phyloP scores from a whole-genome alignment of 768 basidiomycete species.

The Lactifluus echinatus region DNA sequence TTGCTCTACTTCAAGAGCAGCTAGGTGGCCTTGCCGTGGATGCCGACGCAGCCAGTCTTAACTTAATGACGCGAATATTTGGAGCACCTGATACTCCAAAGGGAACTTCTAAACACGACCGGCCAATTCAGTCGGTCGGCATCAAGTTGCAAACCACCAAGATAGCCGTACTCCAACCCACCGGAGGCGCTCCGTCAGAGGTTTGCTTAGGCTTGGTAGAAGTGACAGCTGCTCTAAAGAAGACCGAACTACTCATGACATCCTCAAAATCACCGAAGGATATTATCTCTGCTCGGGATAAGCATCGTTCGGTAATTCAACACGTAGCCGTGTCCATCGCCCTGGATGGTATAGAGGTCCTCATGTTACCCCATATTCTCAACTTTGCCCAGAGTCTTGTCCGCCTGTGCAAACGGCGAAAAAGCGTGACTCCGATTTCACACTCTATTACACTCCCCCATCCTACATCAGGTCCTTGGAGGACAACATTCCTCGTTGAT shows the following conservation, averaged over 20 bases:
- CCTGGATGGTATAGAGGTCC: conserved; percentile 11
- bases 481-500: conserved; percentile 27
- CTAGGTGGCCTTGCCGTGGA: conserved; percentile 11
- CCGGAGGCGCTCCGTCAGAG: conserved; percentile 10
- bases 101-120: neutral
- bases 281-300: conserved; percentile 5
- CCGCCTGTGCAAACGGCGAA: conserved; percentile 2
- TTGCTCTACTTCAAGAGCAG: conserved; percentile 12
- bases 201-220: conserved; percentile 1
- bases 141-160: conserved; percentile 1
- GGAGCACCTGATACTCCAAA: neutral
- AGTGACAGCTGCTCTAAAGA: neutral
- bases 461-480: neutral
- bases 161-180: conserved; percentile 14
- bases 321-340: conserved; percentile 14
- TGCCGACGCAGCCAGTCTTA: conserved; percentile 9
- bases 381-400: conserved; percentile 15
- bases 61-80: conserved; percentile 19
- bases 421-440: neutral
- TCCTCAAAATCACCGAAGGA: conserved; percentile 16
- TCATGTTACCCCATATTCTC: conserved; percentile 20
- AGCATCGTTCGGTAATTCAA: conserved; percentile 6
- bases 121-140: neutral
- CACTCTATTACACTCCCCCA: neutral
- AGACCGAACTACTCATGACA: conserved; percentile 4